Conservation (phyloP, 176 grass and related monocot species). For the Avena insularis region DNA sequence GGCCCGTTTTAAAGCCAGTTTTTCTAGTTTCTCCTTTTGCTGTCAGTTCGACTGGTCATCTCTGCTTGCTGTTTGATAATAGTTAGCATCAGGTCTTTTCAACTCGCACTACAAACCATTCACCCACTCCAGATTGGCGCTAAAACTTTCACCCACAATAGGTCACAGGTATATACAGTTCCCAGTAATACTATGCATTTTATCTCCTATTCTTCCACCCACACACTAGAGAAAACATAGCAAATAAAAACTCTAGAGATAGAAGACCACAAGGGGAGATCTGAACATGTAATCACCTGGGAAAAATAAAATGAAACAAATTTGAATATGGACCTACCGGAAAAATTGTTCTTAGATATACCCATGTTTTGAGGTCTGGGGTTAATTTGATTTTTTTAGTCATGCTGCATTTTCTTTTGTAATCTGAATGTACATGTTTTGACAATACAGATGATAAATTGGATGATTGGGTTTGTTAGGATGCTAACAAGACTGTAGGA, state of each 20-base stretch:
- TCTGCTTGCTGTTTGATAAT: neutral
- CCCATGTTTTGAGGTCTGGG: neutral
- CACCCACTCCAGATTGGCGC: neutral
- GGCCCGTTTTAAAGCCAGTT: neutral
- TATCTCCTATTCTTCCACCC: neutral
- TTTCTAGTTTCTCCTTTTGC: neutral
- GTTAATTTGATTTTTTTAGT: neutral
- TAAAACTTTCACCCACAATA: neutral
- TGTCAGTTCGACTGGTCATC: neutral
- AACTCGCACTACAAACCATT: neutral
- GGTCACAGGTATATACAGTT: neutral
- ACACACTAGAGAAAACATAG: neutral
- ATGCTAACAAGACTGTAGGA: neutral
- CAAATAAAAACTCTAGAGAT: neutral
- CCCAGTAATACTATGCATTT: neutral
- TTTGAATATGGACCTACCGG: neutral
- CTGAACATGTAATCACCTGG: neutral
- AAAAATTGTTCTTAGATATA: neutral
- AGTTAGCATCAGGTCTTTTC: neutral
- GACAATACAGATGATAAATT: neutral
- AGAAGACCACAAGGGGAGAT: neutral
- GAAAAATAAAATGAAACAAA: neutral
- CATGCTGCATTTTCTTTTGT: neutral
- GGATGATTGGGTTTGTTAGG: no score
- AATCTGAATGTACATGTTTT: neutral